Evolutionary conservation across 2,329 filamentous ascomycete genomes (phyloP), one percentile per base, ranked within the genome.

Genomic region (Exophiala lecanii-corni): DNA sequence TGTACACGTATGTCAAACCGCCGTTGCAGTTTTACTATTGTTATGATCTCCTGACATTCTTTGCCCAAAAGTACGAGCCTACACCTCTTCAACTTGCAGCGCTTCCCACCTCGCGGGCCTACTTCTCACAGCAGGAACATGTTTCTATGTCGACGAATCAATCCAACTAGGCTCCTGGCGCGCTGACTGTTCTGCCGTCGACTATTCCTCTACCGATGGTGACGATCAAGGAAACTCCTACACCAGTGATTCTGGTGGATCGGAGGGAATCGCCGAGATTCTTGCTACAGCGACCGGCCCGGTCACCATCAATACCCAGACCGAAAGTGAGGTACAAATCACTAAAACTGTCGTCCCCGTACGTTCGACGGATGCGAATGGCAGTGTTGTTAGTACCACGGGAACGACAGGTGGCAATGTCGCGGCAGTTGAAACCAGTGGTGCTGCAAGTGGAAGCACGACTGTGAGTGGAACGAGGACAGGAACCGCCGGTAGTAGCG

Each of bases 1-100:
- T 52, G 49, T 38, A 34, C 39, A 18, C 32, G 47, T 50, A 42
- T 31, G 49, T 45, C 17, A 18, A 13, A 12, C 30, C n/a, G 30
- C 28, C 19, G n/a, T 18, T 16, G 12, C 21, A 7, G 17, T 5
- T 37, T 32, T 20, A 6, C 31, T 33, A 9, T 18, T 20, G 16
- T 12, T 39, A 33, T 32, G 25, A 9, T 28, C n/a, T n/a, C 9
- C 25, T 18, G 21, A 21, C 18, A 30, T n/a, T 20, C 23, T 16
- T 16, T 23, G n/a, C 15, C 15, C 36, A 6, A 25, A 17, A 47
- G 45, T 47, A 9, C 45, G 45, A 15, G 32, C 41, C 10, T 47
- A 47, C 31, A n/a, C 17, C 15, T 40, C 40, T 3, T 13, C 30
- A 15, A 33, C 34, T n/a, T 47, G 45, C 45, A 25, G 32, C 15